phyloP scores from a whole-genome alignment of 768 basidiomycete species.

The Gloeophyllum trabeum region DNA sequence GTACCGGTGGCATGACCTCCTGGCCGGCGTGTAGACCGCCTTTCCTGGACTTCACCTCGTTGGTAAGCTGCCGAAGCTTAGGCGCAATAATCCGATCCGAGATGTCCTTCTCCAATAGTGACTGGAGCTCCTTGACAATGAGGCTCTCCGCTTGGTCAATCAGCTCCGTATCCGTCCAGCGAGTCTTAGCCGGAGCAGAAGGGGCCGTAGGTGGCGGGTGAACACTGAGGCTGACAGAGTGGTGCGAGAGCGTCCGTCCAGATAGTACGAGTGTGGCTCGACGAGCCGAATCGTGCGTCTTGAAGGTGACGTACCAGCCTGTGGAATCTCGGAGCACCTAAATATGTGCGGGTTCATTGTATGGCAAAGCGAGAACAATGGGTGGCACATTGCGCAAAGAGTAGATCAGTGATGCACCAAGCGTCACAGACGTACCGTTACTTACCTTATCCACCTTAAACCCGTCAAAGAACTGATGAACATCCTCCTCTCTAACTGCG shows the following conservation, averaged over 20 bases:
- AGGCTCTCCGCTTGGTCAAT: constrained; percentile 42
- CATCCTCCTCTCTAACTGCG: constrained; percentile 52
- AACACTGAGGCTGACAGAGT: constrained; percentile 44
- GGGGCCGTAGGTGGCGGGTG: constrained; percentile 25
- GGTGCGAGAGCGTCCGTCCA: constrained; percentile 43
- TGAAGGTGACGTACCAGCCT: constrained; percentile 80
- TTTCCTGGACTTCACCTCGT: constrained; percentile 36
- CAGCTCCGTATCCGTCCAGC: constrained; percentile 43
- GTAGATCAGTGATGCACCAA: background rate
- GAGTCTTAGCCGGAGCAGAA: constrained; percentile 25
- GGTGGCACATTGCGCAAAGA: background rate
- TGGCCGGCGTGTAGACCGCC: constrained; percentile 20
- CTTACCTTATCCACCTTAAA: constrained; percentile 69
- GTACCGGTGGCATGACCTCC: no score
- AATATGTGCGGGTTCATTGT: constrained; percentile 2
- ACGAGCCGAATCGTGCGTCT: constrained; percentile 45
- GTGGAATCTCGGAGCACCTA: constrained; percentile 62
- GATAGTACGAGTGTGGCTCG: constrained; percentile 58
- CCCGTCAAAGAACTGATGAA: constrained; percentile 54
- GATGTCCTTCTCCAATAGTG: constrained; percentile 52
- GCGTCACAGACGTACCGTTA: constrained; percentile 6
- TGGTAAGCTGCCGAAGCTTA: constrained; percentile 40
- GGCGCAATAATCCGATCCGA: constrained; percentile 45
- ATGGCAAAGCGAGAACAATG: constrained; percentile 2
- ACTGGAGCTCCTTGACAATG: constrained; percentile 45